A percentile compares a stretch with the other conserved stretches of the same genome.
Conservation (phyloP, 805 yeast species). For the Barnettozyma vustinii region DNA sequence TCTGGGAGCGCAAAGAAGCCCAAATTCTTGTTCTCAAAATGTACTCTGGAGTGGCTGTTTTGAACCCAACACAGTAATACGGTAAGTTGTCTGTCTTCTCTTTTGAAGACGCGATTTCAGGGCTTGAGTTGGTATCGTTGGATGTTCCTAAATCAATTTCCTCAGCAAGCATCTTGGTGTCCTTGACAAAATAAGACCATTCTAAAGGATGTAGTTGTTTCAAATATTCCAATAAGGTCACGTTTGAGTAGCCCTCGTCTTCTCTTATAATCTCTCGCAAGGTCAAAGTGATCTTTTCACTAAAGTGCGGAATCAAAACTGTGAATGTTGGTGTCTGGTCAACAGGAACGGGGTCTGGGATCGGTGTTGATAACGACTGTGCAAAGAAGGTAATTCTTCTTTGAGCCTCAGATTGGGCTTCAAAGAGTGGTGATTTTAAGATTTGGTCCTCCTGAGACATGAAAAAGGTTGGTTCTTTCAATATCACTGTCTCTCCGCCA, state of each 20-base stretch:
- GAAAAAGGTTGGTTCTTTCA: constrained; percentile 73
- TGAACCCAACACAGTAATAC: constrained; percentile 58
- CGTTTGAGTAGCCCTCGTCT: constrained; percentile 55
- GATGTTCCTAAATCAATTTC: constrained; percentile 31
- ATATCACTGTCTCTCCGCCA: constrained; percentile 33
- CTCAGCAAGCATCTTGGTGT: constrained; percentile 53
- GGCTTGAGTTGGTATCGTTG: constrained; percentile 15
- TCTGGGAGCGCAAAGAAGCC: constrained; percentile 73
- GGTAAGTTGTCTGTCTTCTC: constrained; percentile 46
- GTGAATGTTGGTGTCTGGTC: constrained; percentile 75
- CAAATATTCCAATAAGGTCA: constrained; percentile 62
- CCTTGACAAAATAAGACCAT: constrained; percentile 67
- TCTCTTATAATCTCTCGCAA: constrained; percentile 76
- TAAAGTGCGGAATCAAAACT: constrained; percentile 81
- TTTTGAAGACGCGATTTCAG: constrained; percentile 10
- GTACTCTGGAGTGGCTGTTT: constrained; percentile 52
- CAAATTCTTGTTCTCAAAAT: constrained; percentile 64
- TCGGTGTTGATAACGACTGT: constrained; percentile 81
- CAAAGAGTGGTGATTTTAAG: constrained; percentile 51
- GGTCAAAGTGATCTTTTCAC: constrained; percentile 73
- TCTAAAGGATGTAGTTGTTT: constrained; percentile 59
- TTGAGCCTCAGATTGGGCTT: constrained; percentile 68
- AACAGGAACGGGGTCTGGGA: constrained; percentile 65
- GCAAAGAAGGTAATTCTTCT: constrained; percentile 86
- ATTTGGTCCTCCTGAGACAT: constrained; percentile 78